Conservation (phyloP, 1,284 basidiomycete genomes). For the Ustilago hordei region DNA sequence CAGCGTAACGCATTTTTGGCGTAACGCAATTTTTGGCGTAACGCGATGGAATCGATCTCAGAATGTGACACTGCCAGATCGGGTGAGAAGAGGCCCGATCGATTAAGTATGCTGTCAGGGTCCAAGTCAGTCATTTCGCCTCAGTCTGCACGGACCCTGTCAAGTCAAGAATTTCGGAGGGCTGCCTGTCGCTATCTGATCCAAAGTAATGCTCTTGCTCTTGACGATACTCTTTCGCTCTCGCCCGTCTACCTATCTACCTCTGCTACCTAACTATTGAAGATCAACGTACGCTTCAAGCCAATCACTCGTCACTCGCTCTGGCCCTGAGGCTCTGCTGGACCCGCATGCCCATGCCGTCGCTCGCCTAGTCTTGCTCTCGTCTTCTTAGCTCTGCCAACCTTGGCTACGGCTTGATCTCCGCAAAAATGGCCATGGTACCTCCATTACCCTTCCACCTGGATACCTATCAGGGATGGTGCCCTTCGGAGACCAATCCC, state of each 20-base stretch:
- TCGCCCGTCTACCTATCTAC: neutral
- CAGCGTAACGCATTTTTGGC: too few relatives aligned
- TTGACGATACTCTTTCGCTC: neutral
- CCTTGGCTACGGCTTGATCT: neutral
- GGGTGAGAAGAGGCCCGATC: neutral
- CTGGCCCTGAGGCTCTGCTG: neutral
- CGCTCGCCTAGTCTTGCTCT: neutral
- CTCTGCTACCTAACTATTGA: neutral
- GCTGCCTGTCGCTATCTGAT: constrained; percentile 19
- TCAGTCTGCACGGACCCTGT: constrained; percentile 3
- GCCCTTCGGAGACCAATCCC: constrained; percentile 15
- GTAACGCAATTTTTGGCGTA: neutral
- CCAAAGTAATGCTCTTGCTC: neutral
- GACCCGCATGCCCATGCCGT: neutral
- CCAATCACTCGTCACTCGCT: too few relatives aligned
- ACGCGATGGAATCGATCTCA: neutral
- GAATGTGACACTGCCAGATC: neutral
- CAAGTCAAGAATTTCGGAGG: constrained; percentile 9
- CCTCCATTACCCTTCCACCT: constrained; percentile 37
- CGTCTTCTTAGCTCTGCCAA: neutral
- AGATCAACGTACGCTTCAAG: neutral
- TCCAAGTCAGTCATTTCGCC: constrained; percentile 17
- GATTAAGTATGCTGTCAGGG: constrained; percentile 26
- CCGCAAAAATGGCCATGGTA: constrained; percentile 24
- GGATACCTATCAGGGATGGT: constrained; percentile 42